Percentiles rank a stretch among this genome's conserved stretches.
phyloP scores from a whole-genome alignment of 2,329 filamentous ascomycete genomes.

The Colletotrichum camelliae region DNA sequence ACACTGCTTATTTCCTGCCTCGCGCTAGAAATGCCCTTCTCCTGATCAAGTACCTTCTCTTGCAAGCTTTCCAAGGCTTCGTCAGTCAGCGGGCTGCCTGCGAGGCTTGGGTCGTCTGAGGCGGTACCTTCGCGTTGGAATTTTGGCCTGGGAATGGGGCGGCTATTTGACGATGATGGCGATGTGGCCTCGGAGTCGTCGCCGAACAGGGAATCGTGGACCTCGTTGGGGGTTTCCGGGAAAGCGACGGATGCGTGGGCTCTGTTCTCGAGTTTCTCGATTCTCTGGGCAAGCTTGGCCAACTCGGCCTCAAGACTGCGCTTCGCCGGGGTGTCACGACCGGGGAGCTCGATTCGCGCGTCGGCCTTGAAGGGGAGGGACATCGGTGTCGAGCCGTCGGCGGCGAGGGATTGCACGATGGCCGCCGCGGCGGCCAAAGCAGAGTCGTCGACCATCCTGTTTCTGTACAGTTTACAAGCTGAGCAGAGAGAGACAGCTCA shows the following conservation, averaged over 20 bases:
- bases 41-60: constrained; percentile 92
- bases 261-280: constrained; percentile 83
- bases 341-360: constrained; percentile 72
- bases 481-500: background rate
- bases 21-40: constrained; percentile 87
- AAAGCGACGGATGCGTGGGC: constrained; percentile 68
- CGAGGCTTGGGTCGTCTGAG: constrained; percentile 27
- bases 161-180: constrained; percentile 46
- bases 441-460: constrained; percentile 58
- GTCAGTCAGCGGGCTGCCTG: constrained; percentile 46
- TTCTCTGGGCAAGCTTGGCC: constrained; percentile 74
- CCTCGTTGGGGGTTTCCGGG: constrained; percentile 84
- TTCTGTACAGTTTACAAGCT: background rate
- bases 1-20: constrained; percentile 85
- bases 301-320: constrained; percentile 82
- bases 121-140: constrained; percentile 25
- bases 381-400: constrained; percentile 43
- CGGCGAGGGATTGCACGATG: constrained; percentile 58
- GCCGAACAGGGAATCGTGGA: constrained; percentile 67
- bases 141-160: constrained; percentile 23
- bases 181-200: constrained; percentile 58
- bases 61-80: constrained; percentile 85
- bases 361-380: constrained; percentile 46
- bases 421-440: constrained; percentile 59
- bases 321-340: constrained; percentile 77